Base-by-base conservation (phyloP, 2,329 filamentous ascomycete genomes). In the Passalora sequoiae region DNA sequence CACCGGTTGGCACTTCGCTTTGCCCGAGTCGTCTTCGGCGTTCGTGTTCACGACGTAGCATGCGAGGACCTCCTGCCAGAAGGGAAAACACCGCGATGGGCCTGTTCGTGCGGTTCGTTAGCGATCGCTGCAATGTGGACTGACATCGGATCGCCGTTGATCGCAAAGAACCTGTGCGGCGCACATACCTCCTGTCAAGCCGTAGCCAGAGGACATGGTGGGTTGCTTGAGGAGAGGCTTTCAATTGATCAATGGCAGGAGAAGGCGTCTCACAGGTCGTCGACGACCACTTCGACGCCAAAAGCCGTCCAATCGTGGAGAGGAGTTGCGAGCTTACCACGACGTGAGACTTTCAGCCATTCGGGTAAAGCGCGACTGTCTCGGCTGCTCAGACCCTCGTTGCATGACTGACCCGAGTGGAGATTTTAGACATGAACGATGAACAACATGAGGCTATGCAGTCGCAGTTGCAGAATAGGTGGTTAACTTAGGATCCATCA, bases 51-150 rank as follows among this genome's bases (percentile, higher is more conserved):
- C 83, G 49, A 96, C 89, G 69, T 98, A 98, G 80, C 92, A 98
- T 61, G 89, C 89, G 66, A 98, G 85, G 55, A 97, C 82, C 72
- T 98, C 92, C 73, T 98, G 92, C 92, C 92, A 98, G 80, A 96
- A 98, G 65, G 89, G 87, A 75, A 95, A 97, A 81, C 92, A 98
- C 69, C 91, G 86, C 60, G 75, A 77, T 55, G 78, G 77, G 61
- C 81, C 80, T 84, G 60, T 33, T 43, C 47, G 47, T 45, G 33
- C 16, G 49, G 32, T 29, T 17, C 32, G 48, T 39, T 36, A 40
- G n/a, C n/a, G n/a, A n/a, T n/a, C n/a, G 38, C 24, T 12, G 46
- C 28, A 17, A 13, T 25, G 12, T 24, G 21, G 6, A 13, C 15
- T 21, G 25, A 9, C 16, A 25, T 27, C 1, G n/a, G 25, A 5